Evolutionary conservation across 2,329 filamentous ascomycete species (phyloP).

Genomic region (Pseudogymnoascus sp.): DNA sequence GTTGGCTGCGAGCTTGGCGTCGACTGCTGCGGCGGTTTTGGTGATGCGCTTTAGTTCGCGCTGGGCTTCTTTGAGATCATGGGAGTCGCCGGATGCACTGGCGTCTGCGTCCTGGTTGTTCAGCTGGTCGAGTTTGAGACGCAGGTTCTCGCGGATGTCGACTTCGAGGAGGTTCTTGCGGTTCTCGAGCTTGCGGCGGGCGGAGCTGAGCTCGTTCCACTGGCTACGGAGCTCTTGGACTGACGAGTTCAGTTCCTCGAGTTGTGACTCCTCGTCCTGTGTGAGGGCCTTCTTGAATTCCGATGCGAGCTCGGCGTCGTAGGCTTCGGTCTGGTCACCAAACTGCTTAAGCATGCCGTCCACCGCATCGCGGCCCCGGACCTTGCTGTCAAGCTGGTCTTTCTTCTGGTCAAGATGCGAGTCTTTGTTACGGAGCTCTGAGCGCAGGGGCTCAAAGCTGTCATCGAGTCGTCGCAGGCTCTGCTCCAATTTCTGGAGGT

Average conservation of each 20-base stretch:
- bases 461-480: constrained; percentile 69
- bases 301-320: constrained; percentile 72
- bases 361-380: constrained; percentile 57
- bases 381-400: constrained; percentile 65
- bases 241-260: constrained; percentile 62
- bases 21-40: constrained; percentile 59
- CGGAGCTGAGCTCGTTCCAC: constrained; percentile 66
- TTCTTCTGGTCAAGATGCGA: constrained; percentile 65
- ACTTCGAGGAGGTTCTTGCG: constrained; percentile 79
- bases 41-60: constrained; percentile 73
- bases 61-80: constrained; percentile 68
- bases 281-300: constrained; percentile 90
- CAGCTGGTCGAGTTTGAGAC: constrained; percentile 79
- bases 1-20: constrained; percentile 63
- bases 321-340: constrained; percentile 65
- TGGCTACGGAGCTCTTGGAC: constrained; percentile 70
- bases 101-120: constrained; percentile 67
- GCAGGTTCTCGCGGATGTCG: constrained; percentile 81
- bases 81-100: constrained; percentile 51
- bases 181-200: constrained; percentile 69
- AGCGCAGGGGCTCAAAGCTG: constrained; percentile 71
- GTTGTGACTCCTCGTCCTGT: constrained; percentile 69
- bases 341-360: constrained; percentile 69
- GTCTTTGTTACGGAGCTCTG: constrained; percentile 70
- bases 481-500: constrained; percentile 76